Conservation (phyloP, 352 stramenopile genomes). For the Halophytophthora polymorphica region DNA sequence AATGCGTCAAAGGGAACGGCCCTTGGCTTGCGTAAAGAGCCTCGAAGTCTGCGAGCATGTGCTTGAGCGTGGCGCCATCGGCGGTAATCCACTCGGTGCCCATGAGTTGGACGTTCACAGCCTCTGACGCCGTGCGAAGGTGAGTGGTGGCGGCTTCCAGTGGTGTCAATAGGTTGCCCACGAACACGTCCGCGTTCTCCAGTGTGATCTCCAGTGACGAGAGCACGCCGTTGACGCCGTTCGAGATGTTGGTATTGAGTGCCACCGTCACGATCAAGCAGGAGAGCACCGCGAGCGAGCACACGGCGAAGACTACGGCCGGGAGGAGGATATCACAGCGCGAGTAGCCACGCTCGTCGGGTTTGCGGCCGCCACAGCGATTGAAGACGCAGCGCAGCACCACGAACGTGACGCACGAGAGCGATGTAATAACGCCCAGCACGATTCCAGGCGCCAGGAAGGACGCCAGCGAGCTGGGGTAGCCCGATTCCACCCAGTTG, state of each 20-base stretch:
- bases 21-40: constrained; percentile 53
- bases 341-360: constrained; percentile 72
- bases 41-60: constrained; percentile 61
- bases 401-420: constrained; percentile 59
- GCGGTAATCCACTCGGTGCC: constrained; percentile 49
- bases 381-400: constrained; percentile 80
- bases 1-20: constrained; percentile 49
- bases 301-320: constrained; percentile 55
- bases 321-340: constrained; percentile 76
- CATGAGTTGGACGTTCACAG: constrained; percentile 36
- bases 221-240: constrained; percentile 56
- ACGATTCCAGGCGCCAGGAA: constrained; percentile 74
- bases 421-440: constrained; percentile 58
- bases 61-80: constrained; percentile 42
- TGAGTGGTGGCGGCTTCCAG: constrained; percentile 40
- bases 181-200: constrained; percentile 77
- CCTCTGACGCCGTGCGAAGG: constrained; percentile 37
- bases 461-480: constrained; percentile 60
- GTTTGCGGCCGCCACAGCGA: constrained; percentile 70
- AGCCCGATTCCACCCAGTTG: constrained; percentile 66
- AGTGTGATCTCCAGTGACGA: constrained; percentile 68
- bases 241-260: constrained; percentile 80
- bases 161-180: constrained; percentile 52
- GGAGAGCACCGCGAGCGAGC: constrained; percentile 74
- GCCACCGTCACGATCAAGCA: constrained; percentile 71